Evolutionary conservation across 2,329 filamentous ascomycete species (phyloP).

Genomic region (Aspergillus pseudoglaucus): DNA sequence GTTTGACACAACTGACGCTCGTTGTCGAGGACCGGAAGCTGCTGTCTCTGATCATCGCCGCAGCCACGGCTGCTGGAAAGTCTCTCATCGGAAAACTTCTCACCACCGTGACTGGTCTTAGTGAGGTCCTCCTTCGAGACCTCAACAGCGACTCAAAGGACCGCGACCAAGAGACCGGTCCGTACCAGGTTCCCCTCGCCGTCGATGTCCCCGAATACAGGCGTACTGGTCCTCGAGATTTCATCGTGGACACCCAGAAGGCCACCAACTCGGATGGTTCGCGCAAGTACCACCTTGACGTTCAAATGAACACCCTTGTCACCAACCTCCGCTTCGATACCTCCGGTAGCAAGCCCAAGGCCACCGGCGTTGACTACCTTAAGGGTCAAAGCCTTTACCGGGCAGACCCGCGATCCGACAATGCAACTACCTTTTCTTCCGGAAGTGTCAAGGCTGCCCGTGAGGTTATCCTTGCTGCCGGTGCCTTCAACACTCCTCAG

Average conservation of each 20-base stretch:
- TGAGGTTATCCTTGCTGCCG: conserved; percentile 42
- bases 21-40: conserved; percentile 49
- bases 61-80: conserved; percentile 47
- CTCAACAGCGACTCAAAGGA: conserved; percentile 42
- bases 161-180: conserved; percentile 43
- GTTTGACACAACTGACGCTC: conserved; percentile 46
- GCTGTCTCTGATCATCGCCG: conserved; percentile 46
- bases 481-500: conserved; percentile 58
- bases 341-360: conserved; percentile 30
- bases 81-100: conserved; percentile 32
- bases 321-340: conserved; percentile 41
- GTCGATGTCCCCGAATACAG: conserved; percentile 42
- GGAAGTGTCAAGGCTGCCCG: conserved; percentile 35
- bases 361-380: conserved; percentile 44
- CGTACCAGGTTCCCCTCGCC: conserved; percentile 55
- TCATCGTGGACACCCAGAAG: conserved; percentile 47
- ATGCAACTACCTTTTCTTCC: conserved; percentile 21
- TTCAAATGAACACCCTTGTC: conserved; percentile 43
- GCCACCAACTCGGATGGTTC: conserved; percentile 45
- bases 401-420: conserved; percentile 35
- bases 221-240: conserved; percentile 52
- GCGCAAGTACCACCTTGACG: conserved; percentile 50
- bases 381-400: conserved; percentile 41
- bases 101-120: conserved; percentile 39
- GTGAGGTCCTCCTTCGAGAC: conserved; percentile 43